A percentile compares a stretch with the other conserved stretches of the same genome.
phyloP scores from a whole-genome alignment of 768 basidiomycete species.

The Royoungia palumana region DNA sequence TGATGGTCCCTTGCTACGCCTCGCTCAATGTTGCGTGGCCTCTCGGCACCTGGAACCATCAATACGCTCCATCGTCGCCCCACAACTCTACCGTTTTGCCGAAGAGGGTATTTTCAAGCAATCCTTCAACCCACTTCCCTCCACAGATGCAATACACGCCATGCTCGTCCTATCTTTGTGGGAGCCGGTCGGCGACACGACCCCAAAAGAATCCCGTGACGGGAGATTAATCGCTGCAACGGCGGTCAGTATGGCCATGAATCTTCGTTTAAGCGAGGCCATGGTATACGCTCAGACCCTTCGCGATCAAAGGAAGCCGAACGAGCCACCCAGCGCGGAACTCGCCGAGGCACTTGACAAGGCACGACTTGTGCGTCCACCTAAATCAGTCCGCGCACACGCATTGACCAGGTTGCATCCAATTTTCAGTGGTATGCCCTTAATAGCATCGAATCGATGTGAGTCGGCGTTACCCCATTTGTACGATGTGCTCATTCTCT shows the following conservation, averaged over 20 bases:
- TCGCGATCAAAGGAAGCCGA: constrained; percentile 27
- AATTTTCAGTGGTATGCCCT: constrained; percentile 39
- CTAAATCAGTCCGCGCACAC: constrained; percentile 4
- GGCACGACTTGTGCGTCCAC: constrained; percentile 36
- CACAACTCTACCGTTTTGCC: constrained; percentile 40
- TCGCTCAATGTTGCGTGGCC: constrained; percentile 46
- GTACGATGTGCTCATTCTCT: neutral
- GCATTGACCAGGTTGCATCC: constrained; percentile 14
- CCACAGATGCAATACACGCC: constrained; percentile 40
- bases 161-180: constrained; percentile 43
- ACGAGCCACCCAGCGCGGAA: constrained; percentile 27
- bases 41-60: constrained; percentile 41
- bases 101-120: constrained; percentile 39
- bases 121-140: constrained; percentile 41
- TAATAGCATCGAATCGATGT: constrained; percentile 40
- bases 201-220: constrained; percentile 34
- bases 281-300: constrained; percentile 32
- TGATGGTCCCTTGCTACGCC: constrained; percentile 36
- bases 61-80: constrained; percentile 35
- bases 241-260: constrained; percentile 48
- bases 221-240: constrained; percentile 38
- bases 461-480: constrained; percentile 3
- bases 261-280: constrained; percentile 38
- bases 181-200: constrained; percentile 38
- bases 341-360: constrained; percentile 34